A percentile compares a stretch with the other conserved stretches of the same genome.
phyloP scores from a whole-genome alignment of 2,329 filamentous ascomycete genomes.

The Pseudogymnoascus sp. region DNA sequence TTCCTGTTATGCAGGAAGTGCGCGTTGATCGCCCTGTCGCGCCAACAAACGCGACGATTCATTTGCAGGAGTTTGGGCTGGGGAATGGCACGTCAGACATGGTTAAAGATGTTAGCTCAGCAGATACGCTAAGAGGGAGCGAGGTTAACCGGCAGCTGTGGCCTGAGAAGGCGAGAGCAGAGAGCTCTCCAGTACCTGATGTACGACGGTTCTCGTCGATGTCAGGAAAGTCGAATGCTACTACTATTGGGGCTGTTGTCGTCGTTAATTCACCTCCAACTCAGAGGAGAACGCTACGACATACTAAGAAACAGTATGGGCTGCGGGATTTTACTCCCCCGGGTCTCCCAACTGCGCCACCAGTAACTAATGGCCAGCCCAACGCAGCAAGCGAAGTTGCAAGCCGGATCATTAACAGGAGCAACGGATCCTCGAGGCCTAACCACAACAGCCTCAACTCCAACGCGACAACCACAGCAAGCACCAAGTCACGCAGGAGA shows the following conservation, averaged over 20 bases:
- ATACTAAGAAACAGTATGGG: conserved; percentile 49
- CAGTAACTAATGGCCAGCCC: not conserved
- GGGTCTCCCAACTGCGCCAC: conserved; percentile 20
- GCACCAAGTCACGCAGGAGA: conserved; percentile 49
- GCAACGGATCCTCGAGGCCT: not conserved
- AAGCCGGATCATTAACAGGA: conserved; percentile 1
- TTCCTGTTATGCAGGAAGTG: conserved; percentile 33
- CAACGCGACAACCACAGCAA: conserved; percentile 43
- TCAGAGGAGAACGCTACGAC: conserved; percentile 49
- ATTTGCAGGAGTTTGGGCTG: conserved; percentile 33
- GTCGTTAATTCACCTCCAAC: conserved; percentile 45
- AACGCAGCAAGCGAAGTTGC: not conserved
- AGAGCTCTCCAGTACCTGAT: conserved; percentile 30
- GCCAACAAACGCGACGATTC: conserved; percentile 46
- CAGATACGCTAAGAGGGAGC: not conserved
- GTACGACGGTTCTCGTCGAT: conserved; percentile 45
- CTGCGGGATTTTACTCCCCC: conserved; percentile 40
- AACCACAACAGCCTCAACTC: conserved; percentile 35
- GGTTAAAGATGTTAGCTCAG: not conserved
- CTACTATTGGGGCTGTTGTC: conserved; percentile 52
- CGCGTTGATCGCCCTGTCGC: conserved; percentile 42
- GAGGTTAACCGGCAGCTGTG: not conserved
- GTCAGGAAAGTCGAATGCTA: conserved; percentile 47
- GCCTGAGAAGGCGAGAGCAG: conserved; percentile 16
- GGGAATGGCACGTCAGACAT: conserved; percentile 38